Evolutionary conservation across 2,329 filamentous ascomycete species (phyloP), one percentile per base, ranked within the genome.

Genomic region (Rhynchosporium agropyri): DNA sequence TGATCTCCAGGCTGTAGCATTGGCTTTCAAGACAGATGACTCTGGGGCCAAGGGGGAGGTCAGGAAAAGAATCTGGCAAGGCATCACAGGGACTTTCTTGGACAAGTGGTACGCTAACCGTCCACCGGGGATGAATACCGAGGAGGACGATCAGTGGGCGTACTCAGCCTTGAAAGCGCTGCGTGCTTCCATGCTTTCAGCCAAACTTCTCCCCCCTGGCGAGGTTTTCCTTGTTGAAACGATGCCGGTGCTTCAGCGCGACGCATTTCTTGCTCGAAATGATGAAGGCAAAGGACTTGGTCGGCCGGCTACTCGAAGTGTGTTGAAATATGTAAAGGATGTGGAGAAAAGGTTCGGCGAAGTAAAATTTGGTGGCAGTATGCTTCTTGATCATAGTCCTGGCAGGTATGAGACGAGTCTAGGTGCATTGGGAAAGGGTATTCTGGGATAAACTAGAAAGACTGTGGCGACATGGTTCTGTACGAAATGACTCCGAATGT

Each of bases 351-450:
- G 84, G 59, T 92, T 92, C 73, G 80, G 84, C 33, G 89, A 92
- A 76, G 78, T 92, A 48, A 79, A 83, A 49, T 92, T 93, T 73
- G 88, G 86, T 4, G 84, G 86, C 29, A 86, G 87, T 53, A 91
- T 92, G 88, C 78, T 93, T 75, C 81, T 85, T 63, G 90, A 93
- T 73, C 90, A 93, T 73, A 91, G 85, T 67, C 90, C 90, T 3
- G 88, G 84, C 31, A 81, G 86, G 67, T 93, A 93, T 72, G 90
- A 92, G 75, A 83, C 84, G 63, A 86, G 85, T 63, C 75, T 93
- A 69, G 83, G 84, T 62, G 84, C 84, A 64, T 77, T 92, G 73
- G 76, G 77, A 70, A 76, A 72, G 77, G 75, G 66, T 75, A 77
- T 75, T 61, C 62, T 75, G 54, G 69, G 50, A 61, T 61, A 36